A percentile compares a stretch with the other conserved stretches of the same genome.
These are phyloP conservation scores for Hibiscus trionum DNA, from an alignment of 345 rosid genomes.

Conservation along the genomic window DNA sequence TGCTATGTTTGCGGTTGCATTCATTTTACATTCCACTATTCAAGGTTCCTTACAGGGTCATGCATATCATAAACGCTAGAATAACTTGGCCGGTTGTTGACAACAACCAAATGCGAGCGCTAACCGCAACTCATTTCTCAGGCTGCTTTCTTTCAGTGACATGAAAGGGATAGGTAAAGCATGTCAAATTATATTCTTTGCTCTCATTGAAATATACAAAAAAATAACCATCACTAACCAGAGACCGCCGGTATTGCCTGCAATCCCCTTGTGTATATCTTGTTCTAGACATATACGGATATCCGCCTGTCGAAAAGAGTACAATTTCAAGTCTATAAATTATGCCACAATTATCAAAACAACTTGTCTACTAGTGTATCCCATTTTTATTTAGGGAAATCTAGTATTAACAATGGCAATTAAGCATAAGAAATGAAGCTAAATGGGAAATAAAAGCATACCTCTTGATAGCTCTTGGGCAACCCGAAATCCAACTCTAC, in stretches of 20 bases:
- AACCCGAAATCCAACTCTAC: slow-evolving; percentile 20
- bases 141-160: neutral
- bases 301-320: neutral
- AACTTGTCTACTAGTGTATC: neutral
- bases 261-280: neutral
- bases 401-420: neutral
- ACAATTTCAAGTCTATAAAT: neutral
- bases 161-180: neutral
- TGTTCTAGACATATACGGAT: neutral
- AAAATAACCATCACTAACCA: neutral
- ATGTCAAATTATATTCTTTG: neutral
- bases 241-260: neutral
- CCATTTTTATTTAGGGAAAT: neutral
- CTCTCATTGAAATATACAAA: neutral
- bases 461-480: slow-evolving; percentile 43
- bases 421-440: neutral
- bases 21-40: neutral
- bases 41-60: neutral
- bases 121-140: neutral
- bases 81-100: neutral
- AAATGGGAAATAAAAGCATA: slow-evolving; percentile 6
- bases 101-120: neutral
- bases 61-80: neutral
- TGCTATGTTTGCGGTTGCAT: neutral
- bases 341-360: neutral